Evolutionary conservation across 2,329 filamentous ascomycete genomes (phyloP).

Genomic region (Claviceps pazoutovae): DNA sequence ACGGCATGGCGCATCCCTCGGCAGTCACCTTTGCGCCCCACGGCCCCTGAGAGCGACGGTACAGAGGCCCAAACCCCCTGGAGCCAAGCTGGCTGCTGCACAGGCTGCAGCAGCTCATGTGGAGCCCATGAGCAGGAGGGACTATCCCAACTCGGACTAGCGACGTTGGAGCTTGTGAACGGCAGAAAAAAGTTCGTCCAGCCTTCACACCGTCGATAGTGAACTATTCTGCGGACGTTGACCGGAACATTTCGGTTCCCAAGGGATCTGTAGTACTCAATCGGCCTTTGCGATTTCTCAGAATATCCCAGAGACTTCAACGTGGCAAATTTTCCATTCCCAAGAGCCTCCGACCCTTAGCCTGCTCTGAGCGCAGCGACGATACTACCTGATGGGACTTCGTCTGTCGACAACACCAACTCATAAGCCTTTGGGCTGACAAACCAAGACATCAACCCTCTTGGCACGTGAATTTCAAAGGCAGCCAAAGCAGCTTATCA

Average conservation of each 20-base stretch:
- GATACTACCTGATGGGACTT: neutral
- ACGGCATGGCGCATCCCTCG: too few relatives aligned
- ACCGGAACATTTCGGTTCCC: neutral
- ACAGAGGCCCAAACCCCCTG: too few relatives aligned
- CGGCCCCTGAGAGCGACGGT: too few relatives aligned
- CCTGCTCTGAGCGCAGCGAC: neutral
- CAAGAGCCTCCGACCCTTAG: neutral
- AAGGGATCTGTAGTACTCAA: neutral
- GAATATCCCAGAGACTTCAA: too few relatives aligned
- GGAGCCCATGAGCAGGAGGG: neutral
- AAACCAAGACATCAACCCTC: neutral
- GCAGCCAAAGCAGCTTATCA: neutral
- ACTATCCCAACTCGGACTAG: neutral
- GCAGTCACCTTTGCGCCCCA: too few relatives aligned
- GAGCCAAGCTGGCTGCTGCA: neutral
- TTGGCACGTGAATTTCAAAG: neutral
- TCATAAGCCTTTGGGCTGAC: neutral
- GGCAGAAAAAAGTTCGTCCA: conserved; percentile 13
- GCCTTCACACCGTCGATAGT: neutral
- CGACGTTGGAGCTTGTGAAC: neutral
- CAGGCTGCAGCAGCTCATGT: neutral
- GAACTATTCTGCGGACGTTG: neutral
- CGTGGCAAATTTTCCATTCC: neutral
- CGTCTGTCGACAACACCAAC: neutral
- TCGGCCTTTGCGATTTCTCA: neutral